phyloP scores from a whole-genome alignment of 192 early-diverging fungal genomes.

The Umbelopsis vinacea region DNA sequence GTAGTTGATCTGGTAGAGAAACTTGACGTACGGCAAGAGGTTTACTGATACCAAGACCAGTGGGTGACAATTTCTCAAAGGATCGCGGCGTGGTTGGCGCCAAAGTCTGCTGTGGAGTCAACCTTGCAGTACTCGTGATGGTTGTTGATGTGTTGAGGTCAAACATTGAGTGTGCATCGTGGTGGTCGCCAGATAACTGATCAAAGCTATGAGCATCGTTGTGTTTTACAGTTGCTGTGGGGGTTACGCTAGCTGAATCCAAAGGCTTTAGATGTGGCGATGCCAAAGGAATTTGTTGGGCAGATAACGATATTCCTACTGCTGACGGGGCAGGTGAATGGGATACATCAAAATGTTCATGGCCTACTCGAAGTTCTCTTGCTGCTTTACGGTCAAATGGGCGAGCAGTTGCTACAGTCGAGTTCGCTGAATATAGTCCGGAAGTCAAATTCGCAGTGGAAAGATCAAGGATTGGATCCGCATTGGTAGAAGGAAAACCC shows the following conservation, averaged over 20 bases:
- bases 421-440: background rate
- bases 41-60: background rate
- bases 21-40: background rate
- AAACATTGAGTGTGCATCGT: constrained; percentile 3
- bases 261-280: constrained; percentile 7
- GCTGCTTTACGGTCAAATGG: background rate
- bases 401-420: background rate
- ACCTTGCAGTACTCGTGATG: background rate
- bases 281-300: background rate
- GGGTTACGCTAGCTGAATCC: background rate
- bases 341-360: background rate
- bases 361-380: constrained; percentile 24
- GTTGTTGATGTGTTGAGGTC: background rate
- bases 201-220: background rate
- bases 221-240: background rate
- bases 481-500: background rate
- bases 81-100: constrained; percentile 8
- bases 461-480: background rate
- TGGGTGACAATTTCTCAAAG: constrained; percentile 12
- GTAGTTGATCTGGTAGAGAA: constrained; percentile 12
- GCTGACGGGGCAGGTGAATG: background rate
- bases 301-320: background rate
- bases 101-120: constrained; percentile 8
- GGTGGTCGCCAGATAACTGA: background rate
- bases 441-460: background rate